These are phyloP conservation scores for Aureobasidium vineae DNA, from an alignment of 2,329 filamentous ascomycete species.

Conservation along the genomic window DNA sequence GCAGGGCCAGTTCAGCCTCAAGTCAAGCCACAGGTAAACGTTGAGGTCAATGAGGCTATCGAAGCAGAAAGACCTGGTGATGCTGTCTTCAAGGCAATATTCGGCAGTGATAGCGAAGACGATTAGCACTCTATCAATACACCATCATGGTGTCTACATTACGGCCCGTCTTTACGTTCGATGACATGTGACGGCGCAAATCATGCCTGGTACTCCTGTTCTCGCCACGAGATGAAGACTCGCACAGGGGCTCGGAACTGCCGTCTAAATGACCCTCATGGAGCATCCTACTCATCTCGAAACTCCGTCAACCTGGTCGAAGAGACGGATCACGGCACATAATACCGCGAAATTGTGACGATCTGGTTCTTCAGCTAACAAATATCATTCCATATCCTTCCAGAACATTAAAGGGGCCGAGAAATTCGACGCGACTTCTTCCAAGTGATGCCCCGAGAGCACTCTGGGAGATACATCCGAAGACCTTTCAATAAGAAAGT, in stretches of 20 bases:
- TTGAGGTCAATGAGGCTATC: conserved; percentile 73
- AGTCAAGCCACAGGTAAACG: conserved; percentile 54
- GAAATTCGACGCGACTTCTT: neutral
- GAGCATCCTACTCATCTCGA: neutral
- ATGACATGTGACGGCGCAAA: neutral
- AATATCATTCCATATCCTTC: neutral
- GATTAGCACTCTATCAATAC: conserved; percentile 27
- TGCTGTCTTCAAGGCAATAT: conserved; percentile 86
- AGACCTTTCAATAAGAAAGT: neutral
- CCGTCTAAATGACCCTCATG: neutral
- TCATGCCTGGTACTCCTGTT: neutral
- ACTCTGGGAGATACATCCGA: conserved; percentile 6
- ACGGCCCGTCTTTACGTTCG: neutral
- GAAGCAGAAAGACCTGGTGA: conserved; percentile 73
- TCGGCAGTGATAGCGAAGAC: conserved; percentile 67
- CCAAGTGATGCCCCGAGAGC: neutral
- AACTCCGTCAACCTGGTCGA: conserved; percentile 4
- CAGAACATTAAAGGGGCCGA: conserved; percentile 1
- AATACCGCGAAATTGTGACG: neutral
- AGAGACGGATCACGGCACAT: neutral
- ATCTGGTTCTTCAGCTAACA: neutral
- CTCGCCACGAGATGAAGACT: neutral
- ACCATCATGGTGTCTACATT: neutral
- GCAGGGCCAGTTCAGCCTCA: conserved; percentile 27
- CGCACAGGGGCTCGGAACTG: neutral